Percentiles rank a stretch among this genome's conserved stretches.
Conservation (phyloP, 176 grass and related monocot genomes). For the Oryza coarctata region DNA sequence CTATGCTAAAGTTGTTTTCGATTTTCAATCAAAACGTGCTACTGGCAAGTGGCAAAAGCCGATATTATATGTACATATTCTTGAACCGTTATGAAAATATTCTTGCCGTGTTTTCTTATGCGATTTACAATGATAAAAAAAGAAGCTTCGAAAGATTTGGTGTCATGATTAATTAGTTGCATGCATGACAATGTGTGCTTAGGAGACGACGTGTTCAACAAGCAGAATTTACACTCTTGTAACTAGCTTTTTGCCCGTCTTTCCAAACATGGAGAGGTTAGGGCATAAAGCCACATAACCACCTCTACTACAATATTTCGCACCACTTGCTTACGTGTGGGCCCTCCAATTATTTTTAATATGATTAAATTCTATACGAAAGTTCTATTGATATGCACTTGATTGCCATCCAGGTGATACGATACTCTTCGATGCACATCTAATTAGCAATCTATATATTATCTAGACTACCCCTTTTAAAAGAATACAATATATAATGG, state of each 20-base stretch:
- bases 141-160: constrained; percentile 34
- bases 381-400: background rate
- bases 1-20: constrained; percentile 22
- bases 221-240: background rate
- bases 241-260: constrained; percentile 15
- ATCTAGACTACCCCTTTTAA: background rate
- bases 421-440: background rate
- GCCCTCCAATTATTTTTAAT: background rate
- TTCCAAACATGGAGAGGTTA: constrained; percentile 2
- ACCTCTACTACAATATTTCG: background rate
- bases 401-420: background rate
- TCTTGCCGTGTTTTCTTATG: constrained; percentile 13
- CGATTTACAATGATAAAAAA: constrained; percentile 39
- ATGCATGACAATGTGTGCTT: constrained; percentile 14
- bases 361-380: background rate
- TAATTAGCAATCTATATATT: background rate
- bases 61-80: constrained; percentile 20
- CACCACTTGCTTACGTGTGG: too few species aligned
- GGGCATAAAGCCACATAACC: background rate
- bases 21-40: constrained; percentile 35
- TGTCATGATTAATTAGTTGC: constrained; percentile 22
- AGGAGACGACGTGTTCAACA: constrained; percentile 21
- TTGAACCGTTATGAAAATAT: constrained; percentile 44
- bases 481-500: background rate
- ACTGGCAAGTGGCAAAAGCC: constrained; percentile 42